These are phyloP conservation scores for Parachaetomium inaequale DNA, from an alignment of 495 filamentous ascomycete genomes.

Conservation along the genomic window DNA sequence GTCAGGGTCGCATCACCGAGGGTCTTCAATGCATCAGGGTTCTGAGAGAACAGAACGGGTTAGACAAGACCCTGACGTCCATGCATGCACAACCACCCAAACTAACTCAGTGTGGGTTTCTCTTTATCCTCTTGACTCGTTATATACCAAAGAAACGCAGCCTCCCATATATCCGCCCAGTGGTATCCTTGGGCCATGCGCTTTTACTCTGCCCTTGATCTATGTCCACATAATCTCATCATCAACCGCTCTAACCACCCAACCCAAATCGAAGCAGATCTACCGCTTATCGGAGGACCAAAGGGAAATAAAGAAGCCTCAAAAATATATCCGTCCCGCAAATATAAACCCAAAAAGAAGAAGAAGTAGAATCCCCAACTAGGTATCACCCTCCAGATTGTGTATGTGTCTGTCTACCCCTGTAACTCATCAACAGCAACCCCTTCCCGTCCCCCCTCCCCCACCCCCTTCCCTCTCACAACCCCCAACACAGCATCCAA, in stretches of 20 bases:
- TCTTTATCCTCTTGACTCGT: not conserved
- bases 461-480: not conserved
- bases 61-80: not conserved
- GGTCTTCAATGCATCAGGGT: too few relatives aligned
- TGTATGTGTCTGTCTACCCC: not conserved
- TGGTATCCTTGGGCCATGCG: not conserved
- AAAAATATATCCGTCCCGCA: not conserved
- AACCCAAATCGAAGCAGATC: not conserved
- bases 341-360: not conserved
- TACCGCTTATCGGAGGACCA: not conserved
- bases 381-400: not conserved
- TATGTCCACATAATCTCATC: not conserved
- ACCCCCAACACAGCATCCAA: conserved; percentile 20
- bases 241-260: not conserved
- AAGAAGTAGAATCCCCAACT: not conserved
- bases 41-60: not conserved
- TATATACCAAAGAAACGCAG: not conserved
- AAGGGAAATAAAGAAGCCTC: not conserved
- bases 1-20: not conserved
- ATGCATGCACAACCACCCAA: too few relatives aligned
- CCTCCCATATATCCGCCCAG: not conserved
- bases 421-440: not conserved
- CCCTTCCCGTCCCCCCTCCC: not conserved
- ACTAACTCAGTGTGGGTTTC: too few relatives aligned
- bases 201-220: not conserved